A percentile compares a stretch with the other conserved stretches of the same genome.
phyloP scores from a whole-genome alignment of 1,284 basidiomycete species.

The Puccinia coronata region DNA sequence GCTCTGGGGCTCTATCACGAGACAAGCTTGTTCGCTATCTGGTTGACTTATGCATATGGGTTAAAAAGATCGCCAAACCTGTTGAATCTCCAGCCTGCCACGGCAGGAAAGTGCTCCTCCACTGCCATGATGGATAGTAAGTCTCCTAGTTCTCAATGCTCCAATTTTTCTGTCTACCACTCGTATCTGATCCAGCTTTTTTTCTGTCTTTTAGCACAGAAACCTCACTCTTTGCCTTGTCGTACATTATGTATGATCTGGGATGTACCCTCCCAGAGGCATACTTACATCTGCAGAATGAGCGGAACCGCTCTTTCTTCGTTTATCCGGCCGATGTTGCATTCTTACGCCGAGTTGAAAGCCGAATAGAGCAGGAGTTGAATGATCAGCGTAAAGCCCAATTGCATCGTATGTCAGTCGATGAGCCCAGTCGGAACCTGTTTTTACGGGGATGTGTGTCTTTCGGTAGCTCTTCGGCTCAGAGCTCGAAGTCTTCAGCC shows the following conservation, averaged over 20 bases:
- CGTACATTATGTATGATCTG: slow-evolving; percentile 80
- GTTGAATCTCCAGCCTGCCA: slow-evolving; percentile 57
- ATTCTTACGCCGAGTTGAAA: slow-evolving; percentile 75
- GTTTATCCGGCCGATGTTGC: slow-evolving; percentile 81
- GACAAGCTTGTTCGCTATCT: slow-evolving; percentile 58
- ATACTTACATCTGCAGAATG: slow-evolving; percentile 73
- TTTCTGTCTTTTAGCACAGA: slow-evolving; percentile 71
- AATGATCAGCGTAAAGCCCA: slow-evolving; percentile 50
- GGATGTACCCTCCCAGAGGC: slow-evolving; percentile 76
- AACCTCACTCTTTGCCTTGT: slow-evolving; percentile 81
- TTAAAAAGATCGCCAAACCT: slow-evolving; percentile 56
- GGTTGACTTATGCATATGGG: slow-evolving; percentile 59
- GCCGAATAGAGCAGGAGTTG: slow-evolving; percentile 60
- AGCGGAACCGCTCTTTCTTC: slow-evolving; percentile 72
- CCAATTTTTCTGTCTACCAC: slow-evolving; percentile 52
- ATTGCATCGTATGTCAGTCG: slow-evolving; percentile 41
- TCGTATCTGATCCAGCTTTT: slow-evolving; percentile 52
- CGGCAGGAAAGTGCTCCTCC: slow-evolving; percentile 59
- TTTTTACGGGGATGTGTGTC: slow-evolving; percentile 51
- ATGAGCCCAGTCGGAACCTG: slow-evolving; percentile 50
- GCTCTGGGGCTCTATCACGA: slow-evolving; percentile 67
- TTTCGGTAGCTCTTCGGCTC: slow-evolving; percentile 5
- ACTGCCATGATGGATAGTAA: slow-evolving; percentile 61
- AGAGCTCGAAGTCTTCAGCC: slow-evolving; percentile 32
- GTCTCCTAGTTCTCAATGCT: slow-evolving; percentile 18